Base-by-base conservation (phyloP, 140 eudicot species). In the Stevia rebaudiana region DNA sequence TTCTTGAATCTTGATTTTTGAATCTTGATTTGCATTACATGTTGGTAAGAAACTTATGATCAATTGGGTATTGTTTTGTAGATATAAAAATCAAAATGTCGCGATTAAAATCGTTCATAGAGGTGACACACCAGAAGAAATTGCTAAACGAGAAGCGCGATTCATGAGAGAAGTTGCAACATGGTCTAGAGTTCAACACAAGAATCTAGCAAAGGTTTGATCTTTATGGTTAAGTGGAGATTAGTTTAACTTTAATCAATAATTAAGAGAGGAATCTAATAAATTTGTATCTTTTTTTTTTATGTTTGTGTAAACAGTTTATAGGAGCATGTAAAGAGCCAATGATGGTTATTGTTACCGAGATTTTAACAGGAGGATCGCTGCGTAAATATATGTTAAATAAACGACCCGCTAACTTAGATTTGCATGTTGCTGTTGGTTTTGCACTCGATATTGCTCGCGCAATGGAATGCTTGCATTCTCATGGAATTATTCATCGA, bases 371-470 rank as follows among this genome's bases (percentile, higher is more conserved):
- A 19, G 88, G 88, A 31, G 84, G 84, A 24, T 65, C 88, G 1
- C 56, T 83, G 25, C 81, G 83, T 17, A 74, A 77, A 71, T 83
- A 72, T 47, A 65, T 80, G 69, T 10, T 80, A 15, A 80, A 59
- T 66, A 61, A 76, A 73, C 70, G 85, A 44, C 90, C 86, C 0
- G 76, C 66, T 12, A 28, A 70, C 63, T 70, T 80, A 69, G 86
- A 83, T 11, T 30, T 71, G 21, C 79, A 67, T 57, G 65, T 75
- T 18, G 86, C 83, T 7, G 62, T 83, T 33, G 76, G 78, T 31
- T 78, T 77, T 67, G 86, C 90, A 46, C 80, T 83, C 39, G 90
- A 80, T 59, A 78, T 83, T 66, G 86, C 90, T 70, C 79, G 90
- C 50, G 86, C 79, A 2, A 74, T 83, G 78, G 90, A 83, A 46